Evolutionary conservation across 805 yeast genomes (phyloP), one percentile per base, ranked within the genome.

Genomic region (Nakazawaea pomicola): DNA sequence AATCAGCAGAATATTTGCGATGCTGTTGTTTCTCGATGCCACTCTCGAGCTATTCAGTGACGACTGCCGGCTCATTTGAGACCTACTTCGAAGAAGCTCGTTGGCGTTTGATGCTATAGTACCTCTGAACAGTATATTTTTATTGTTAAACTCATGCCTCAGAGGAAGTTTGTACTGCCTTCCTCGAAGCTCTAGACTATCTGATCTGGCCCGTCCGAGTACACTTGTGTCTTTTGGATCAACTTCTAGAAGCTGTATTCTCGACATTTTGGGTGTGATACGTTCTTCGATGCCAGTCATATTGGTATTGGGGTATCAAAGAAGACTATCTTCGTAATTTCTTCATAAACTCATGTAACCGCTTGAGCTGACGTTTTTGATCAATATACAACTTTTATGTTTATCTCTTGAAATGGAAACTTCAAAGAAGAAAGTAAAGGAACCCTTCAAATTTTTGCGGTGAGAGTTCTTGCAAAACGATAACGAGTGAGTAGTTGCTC

Each of bases 101-200:
- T 32, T 36, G n/a, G 41, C 41, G 25, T 32, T 42, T 20, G 36
- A 19, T 4, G 38, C 41, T 6, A 36, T 9, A 29, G 46, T 31
- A 20, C 46, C 37, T 33, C 38, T 45, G 38, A 31, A 54, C 49
- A 15, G 51, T 24, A 18, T 52, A 50, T 38, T 45, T 27, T 40
- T 45, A 31, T 48, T 54, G 34, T 50, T 53, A 21, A 49, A 54
- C 34, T 57, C 60, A 35, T 57, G 57, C 28, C 64, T 46, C 41
- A 53, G 49, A 5, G 58, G 56, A 2, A 53, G 40, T 31, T 57
- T 59, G 36, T 45, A 49, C 28, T 53, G 58, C 15, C 64, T 32
- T 4, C 64, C 62, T 11, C 64, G 43, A 19, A 41, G 45, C 36
- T 54, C 58, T 1, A 17, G 24, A 15, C 16, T 12, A 15, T 23